Conservation (phyloP, 2,329 filamentous ascomycete species). For the Fusarium nelsonii region DNA sequence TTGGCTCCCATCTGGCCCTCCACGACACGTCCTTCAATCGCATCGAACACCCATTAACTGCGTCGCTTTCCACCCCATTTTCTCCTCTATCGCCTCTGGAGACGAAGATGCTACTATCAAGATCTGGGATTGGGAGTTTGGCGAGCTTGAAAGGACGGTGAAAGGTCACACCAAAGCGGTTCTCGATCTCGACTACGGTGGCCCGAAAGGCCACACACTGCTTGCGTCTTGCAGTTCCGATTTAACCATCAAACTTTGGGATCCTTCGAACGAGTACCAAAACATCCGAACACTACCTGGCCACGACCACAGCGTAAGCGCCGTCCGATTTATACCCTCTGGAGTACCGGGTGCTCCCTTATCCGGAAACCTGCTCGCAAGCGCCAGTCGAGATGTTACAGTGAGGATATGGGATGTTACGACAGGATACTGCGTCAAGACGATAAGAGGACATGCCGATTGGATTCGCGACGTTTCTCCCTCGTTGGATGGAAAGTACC, state of each 20-base stretch:
- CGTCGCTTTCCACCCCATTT: slow-evolving; percentile 92
- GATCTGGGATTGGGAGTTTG: slow-evolving; percentile 96
- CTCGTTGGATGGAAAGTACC: slow-evolving; percentile 83
- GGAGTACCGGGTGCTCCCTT: slow-evolving; percentile 81
- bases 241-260: slow-evolving; percentile 94
- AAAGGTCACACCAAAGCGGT: slow-evolving; percentile 94
- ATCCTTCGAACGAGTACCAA: slow-evolving; percentile 92
- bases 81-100: slow-evolving; percentile 88
- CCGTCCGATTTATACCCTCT: slow-evolving; percentile 88
- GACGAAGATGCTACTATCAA: slow-evolving; percentile 96
- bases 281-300: slow-evolving; percentile 92
- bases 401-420: slow-evolving; percentile 93
- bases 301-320: slow-evolving; percentile 92
- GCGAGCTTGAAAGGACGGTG: slow-evolving; percentile 88
- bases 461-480: slow-evolving; percentile 93
- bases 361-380: slow-evolving; percentile 88
- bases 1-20: slow-evolving; percentile 88
- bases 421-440: slow-evolving; percentile 92
- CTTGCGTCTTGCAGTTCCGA: slow-evolving; percentile 82
- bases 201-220: slow-evolving; percentile 71
- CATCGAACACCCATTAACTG: slow-evolving; percentile 79
- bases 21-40: slow-evolving; percentile 84
- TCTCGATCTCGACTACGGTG: slow-evolving; percentile 89
- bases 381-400: slow-evolving; percentile 86
- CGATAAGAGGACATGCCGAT: slow-evolving; percentile 84